These are phyloP conservation scores for Apophysomyces elegans DNA, from an alignment of 371 early-diverging fungal species.

Conservation along the genomic window DNA sequence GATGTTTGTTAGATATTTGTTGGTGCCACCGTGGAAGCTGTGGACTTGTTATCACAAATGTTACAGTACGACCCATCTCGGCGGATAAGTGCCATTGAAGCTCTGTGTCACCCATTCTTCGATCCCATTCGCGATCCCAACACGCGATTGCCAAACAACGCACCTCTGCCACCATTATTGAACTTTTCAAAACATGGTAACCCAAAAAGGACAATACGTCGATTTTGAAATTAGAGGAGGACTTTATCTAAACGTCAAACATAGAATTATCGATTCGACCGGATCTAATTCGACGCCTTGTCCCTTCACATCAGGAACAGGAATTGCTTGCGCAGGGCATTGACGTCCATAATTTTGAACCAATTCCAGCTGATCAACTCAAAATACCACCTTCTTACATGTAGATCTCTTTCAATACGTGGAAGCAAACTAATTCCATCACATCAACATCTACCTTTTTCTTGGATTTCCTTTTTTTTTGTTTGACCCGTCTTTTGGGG, in stretches of 20 bases:
- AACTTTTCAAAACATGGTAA: slow-evolving; percentile 83
- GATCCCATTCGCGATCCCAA: slow-evolving; percentile 87
- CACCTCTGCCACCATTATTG: slow-evolving; percentile 85
- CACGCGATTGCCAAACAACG: slow-evolving; percentile 77
- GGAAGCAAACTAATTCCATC: not conserved
- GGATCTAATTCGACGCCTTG: slow-evolving; percentile 60
- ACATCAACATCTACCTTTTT: not conserved
- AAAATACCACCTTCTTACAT: slow-evolving; percentile 26
- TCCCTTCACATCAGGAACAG: slow-evolving; percentile 65
- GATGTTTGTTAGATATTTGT: slow-evolving; percentile 56
- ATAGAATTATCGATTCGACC: slow-evolving; percentile 54
- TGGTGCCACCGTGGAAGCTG: slow-evolving; percentile 77
- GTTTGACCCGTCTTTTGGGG: too few species aligned
- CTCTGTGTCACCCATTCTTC: slow-evolving; percentile 95
- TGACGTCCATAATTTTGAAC: slow-evolving; percentile 38
- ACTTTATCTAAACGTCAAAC: not conserved
- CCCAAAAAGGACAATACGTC: not conserved
- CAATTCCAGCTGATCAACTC: slow-evolving; percentile 35
- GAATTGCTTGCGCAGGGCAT: slow-evolving; percentile 52
- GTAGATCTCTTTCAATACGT: not conserved
- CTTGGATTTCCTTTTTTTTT: too few species aligned
- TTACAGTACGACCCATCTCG: slow-evolving; percentile 93
- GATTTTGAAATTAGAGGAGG: too few species aligned
- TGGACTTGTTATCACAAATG: slow-evolving; percentile 86
- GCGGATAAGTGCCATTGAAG: slow-evolving; percentile 91